These are phyloP conservation scores for Prunus armeniaca DNA, from an alignment of 306 rosid genomes.

Conservation along the genomic window DNA sequence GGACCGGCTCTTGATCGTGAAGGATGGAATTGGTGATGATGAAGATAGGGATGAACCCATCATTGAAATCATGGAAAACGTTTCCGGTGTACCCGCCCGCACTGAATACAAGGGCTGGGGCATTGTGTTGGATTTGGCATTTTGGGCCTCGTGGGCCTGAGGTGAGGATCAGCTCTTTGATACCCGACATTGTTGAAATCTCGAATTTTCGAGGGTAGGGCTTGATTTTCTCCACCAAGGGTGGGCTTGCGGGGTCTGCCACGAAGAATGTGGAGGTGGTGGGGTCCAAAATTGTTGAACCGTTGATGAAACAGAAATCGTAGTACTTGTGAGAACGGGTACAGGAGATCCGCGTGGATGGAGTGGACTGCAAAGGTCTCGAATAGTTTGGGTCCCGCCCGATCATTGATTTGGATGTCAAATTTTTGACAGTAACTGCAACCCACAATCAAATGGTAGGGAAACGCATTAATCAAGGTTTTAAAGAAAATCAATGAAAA, in stretches of 20 bases:
- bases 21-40: slow-evolving; percentile 29
- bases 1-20: slow-evolving; percentile 8
- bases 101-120: slow-evolving; percentile 38
- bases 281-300: slow-evolving; percentile 40
- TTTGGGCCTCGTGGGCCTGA: slow-evolving; percentile 34
- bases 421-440: not conserved
- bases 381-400: not conserved
- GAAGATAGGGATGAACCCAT: slow-evolving; percentile 45
- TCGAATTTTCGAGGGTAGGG: slow-evolving; percentile 43
- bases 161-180: slow-evolving; percentile 30
- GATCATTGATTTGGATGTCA: not conserved
- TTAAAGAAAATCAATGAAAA: too few relatives aligned
- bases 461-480: not conserved
- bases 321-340: slow-evolving; percentile 31
- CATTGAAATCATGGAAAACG: slow-evolving; percentile 52
- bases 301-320: slow-evolving; percentile 38
- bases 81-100: slow-evolving; percentile 43
- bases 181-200: slow-evolving; percentile 18
- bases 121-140: slow-evolving; percentile 30
- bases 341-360: slow-evolving; percentile 24
- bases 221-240: slow-evolving; percentile 25
- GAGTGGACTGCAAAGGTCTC: too few relatives aligned
- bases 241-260: slow-evolving; percentile 11
- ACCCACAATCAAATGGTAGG: not conserved
- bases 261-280: slow-evolving; percentile 33